Evolutionary conservation across 2,329 filamentous ascomycete species (phyloP).

Genomic region (Ophiostoma australiae): DNA sequence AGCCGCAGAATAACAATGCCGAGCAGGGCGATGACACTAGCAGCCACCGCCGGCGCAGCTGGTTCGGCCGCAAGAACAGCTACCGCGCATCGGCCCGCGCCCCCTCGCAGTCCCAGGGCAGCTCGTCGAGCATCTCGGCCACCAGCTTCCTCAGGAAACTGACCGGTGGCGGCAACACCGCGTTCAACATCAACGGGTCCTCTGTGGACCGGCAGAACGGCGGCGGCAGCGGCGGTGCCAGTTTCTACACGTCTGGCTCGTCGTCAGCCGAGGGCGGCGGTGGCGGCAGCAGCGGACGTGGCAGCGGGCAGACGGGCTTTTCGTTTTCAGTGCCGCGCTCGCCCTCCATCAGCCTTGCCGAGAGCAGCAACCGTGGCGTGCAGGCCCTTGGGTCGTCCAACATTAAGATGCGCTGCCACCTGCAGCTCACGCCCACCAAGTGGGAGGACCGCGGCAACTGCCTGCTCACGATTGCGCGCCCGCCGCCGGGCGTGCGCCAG

Average conservation of each 20-base stretch:
- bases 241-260: slow-evolving; percentile 56
- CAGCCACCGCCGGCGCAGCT: slow-evolving; percentile 47
- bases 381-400: slow-evolving; percentile 66
- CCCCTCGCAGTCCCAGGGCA: slow-evolving; percentile 65
- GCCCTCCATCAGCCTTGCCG: slow-evolving; percentile 53
- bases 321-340: slow-evolving; percentile 46
- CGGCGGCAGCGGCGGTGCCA: slow-evolving; percentile 46
- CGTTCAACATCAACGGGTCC: slow-evolving; percentile 78
- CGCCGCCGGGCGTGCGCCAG: slow-evolving; percentile 58
- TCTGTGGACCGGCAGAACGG: slow-evolving; percentile 57
- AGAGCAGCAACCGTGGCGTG: slow-evolving; percentile 45
- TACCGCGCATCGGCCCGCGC: slow-evolving; percentile 59
- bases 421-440: slow-evolving; percentile 68
- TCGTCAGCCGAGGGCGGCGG: slow-evolving; percentile 45
- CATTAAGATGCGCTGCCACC: slow-evolving; percentile 80
- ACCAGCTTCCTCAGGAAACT: slow-evolving; percentile 74
- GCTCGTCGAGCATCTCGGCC: slow-evolving; percentile 60
- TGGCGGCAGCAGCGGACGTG: background rate
- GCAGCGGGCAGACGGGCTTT: slow-evolving; percentile 29
- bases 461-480: slow-evolving; percentile 72
- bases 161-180: slow-evolving; percentile 58
- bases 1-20: slow-evolving; percentile 40
- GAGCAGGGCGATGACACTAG: slow-evolving; percentile 44
- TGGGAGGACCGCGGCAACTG: slow-evolving; percentile 92
- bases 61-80: slow-evolving; percentile 61